phyloP scores from a whole-genome alignment of 495 filamentous ascomycete species.

The Penicillium macrosclerotiorum region DNA sequence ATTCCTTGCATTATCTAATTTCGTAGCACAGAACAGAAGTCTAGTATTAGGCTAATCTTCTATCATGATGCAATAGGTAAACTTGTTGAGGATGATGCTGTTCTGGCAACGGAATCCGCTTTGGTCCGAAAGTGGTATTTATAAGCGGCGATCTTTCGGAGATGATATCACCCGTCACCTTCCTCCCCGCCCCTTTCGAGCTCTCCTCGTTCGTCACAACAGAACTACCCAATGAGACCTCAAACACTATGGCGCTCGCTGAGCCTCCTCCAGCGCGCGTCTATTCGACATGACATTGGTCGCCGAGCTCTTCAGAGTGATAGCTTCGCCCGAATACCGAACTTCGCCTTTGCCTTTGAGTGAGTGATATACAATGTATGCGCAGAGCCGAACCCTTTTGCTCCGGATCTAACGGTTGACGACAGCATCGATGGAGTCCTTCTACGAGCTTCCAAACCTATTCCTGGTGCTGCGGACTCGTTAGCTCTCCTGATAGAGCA shows the following conservation, averaged over 20 bases:
- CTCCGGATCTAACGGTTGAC: neutral
- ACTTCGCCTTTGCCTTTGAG: slow-evolving; percentile 86
- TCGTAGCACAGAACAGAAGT: too few species aligned
- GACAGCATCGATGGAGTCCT: slow-evolving; percentile 92
- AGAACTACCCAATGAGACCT: slow-evolving; percentile 26
- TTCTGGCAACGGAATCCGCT: too few species aligned
- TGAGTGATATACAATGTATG: slow-evolving; percentile 43
- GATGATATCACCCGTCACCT: slow-evolving; percentile 23
- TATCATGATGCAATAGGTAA: too few species aligned
- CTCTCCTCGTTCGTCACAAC: neutral
- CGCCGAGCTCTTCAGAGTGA: slow-evolving; percentile 32
- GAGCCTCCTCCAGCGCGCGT: slow-evolving; percentile 27
- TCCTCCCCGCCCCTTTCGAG: neutral
- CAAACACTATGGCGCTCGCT: slow-evolving; percentile 29
- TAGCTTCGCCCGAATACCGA: slow-evolving; percentile 41
- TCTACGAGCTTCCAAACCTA: slow-evolving; percentile 73
- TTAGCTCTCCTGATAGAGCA: slow-evolving; percentile 69
- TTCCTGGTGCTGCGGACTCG: slow-evolving; percentile 76
- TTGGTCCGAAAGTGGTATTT: too few species aligned
- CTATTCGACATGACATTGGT: slow-evolving; percentile 10
- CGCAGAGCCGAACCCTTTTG: slow-evolving; percentile 3
- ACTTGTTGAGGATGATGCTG: too few species aligned
- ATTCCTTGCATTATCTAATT: too few species aligned
- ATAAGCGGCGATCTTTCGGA: slow-evolving; percentile 6
- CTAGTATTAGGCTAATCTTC: too few species aligned